These are phyloP conservation scores for Rhizophagus sp. DNA, from an alignment of 192 early-diverging fungal species.

Conservation along the genomic window DNA sequence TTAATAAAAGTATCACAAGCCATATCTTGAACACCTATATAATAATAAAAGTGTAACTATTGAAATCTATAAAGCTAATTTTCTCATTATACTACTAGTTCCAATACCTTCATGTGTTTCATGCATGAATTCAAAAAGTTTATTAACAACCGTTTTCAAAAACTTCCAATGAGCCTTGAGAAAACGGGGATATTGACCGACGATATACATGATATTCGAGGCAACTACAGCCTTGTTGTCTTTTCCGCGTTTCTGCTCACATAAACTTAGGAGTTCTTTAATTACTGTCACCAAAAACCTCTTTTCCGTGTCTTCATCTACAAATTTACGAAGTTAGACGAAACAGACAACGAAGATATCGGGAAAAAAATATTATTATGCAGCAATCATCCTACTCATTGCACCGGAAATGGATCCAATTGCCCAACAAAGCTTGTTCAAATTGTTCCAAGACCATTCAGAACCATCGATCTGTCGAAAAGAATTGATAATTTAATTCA, in stretches of 20 bases:
- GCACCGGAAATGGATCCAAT: slow-evolving; percentile 98
- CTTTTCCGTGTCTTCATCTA: slow-evolving; percentile 93
- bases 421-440: slow-evolving; percentile 99
- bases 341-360: not conserved
- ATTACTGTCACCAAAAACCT: slow-evolving; percentile 97
- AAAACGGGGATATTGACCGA: slow-evolving; percentile 99
- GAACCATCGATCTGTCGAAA: slow-evolving; percentile 78
- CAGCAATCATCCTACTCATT: slow-evolving; percentile 58
- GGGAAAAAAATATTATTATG: not conserved
- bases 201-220: slow-evolving; percentile 99
- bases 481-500: slow-evolving; percentile 2
- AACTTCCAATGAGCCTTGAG: slow-evolving; percentile 99
- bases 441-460: slow-evolving; percentile 98
- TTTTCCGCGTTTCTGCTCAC: slow-evolving; percentile 97
- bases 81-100: not conserved
- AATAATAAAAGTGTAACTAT: not conserved
- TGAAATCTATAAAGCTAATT: not conserved
- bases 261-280: slow-evolving; percentile 94
- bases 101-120: slow-evolving; percentile 80
- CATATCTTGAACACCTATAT: slow-evolving; percentile 97
- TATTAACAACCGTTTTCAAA: slow-evolving; percentile 99
- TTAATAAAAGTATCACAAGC: slow-evolving; percentile 99
- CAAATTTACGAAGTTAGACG: not conserved
- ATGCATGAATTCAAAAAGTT: slow-evolving; percentile 99
- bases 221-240: slow-evolving; percentile 99